Evolutionary conservation across 805 yeast species (phyloP), one percentile per base, ranked within the genome.

Genomic region (Metschnikowia drakensbergensis): DNA sequence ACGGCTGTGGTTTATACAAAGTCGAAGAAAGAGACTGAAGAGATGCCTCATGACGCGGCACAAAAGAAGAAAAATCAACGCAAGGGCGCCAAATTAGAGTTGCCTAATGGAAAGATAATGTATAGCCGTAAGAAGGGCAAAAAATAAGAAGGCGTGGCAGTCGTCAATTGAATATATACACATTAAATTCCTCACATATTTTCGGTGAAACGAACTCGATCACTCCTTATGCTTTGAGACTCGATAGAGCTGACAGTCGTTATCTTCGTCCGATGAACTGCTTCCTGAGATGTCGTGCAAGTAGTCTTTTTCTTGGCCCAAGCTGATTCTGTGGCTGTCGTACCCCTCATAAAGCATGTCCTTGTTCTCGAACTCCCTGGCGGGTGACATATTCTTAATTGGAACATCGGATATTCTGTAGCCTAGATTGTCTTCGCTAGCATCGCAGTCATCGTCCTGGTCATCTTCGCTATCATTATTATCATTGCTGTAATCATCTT

Each of bases 41-140:
- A 49, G 44, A 46, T 43, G 46, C 49, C 31, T 3, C 42, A 47
- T 31, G 49, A 51, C 23, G 23, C 13, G 8, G 42, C 46, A 7
- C 28, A 27, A 28, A 47, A 47, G 29, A 17, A 30, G n/a, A 32
- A 41, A n/a, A 37, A 38, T 9, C 40, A 50, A 30, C 45, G 45
- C 17, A 65, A 62, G 44, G 80, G 79, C 7, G 74, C 74, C 48
- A 77, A 72, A 53, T 62, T 69, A 39, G 79, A 72, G 43, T 67
- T 83, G 50, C 84, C 85, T 7, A 83, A 82, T 58, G 88, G 88
- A 0, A 82, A 82, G 59, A 79, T 79, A 8, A 71, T 80, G 13
- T 71, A 69, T 47, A 65, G 47, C 26, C 52, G 60, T 4, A 57
- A 52, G 27, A 51, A 51, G 44, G 47, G 52, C 10, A 51, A 48